Evolutionary conservation across 495 filamentous ascomycete genomes (phyloP).

Genomic region (Penicillium pancosmium): DNA sequence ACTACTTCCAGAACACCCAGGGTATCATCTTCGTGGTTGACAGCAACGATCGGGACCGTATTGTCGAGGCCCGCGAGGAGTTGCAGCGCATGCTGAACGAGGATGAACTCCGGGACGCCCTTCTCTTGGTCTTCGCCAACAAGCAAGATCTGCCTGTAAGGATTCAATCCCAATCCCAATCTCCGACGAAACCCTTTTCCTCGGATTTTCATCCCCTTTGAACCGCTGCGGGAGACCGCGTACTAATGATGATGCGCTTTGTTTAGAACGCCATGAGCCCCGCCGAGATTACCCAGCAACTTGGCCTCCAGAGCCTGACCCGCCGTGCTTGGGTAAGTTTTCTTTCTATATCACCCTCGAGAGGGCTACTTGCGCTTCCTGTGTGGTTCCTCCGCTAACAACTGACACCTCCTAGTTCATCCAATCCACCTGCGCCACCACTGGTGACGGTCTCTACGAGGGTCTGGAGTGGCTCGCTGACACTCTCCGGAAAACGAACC

Average conservation of each 20-base stretch:
- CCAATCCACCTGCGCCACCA: slow-evolving; percentile 99
- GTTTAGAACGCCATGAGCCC: slow-evolving; percentile 97
- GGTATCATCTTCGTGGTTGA: slow-evolving; percentile 99
- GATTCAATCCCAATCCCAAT: background rate
- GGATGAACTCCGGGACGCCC: slow-evolving; percentile 96
- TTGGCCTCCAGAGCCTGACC: slow-evolving; percentile 97
- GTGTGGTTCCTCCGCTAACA: slow-evolving; percentile 17
- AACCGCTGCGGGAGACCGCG: background rate
- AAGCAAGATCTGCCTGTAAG: slow-evolving; percentile 99
- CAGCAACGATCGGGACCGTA: slow-evolving; percentile 99
- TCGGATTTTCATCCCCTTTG: too few relatives aligned
- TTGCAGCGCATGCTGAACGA: slow-evolving; percentile 99
- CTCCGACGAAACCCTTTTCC: too few relatives aligned
- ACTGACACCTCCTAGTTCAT: slow-evolving; percentile 73
- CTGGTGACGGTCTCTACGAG: slow-evolving; percentile 99
- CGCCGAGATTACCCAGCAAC: slow-evolving; percentile 99
- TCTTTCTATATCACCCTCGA: background rate
- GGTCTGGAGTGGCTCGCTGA: slow-evolving; percentile 99
- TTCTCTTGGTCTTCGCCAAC: slow-evolving; percentile 99
- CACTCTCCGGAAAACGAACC: slow-evolving; percentile 88
- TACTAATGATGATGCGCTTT: slow-evolving; percentile 9
- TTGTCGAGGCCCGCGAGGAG: slow-evolving; percentile 97
- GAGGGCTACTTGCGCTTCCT: background rate
- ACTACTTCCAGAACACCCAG: slow-evolving; percentile 99
- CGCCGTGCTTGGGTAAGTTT: slow-evolving; percentile 94